phyloP scores from a whole-genome alignment of 1,284 basidiomycete genomes.

The Coriolopsis trogii region DNA sequence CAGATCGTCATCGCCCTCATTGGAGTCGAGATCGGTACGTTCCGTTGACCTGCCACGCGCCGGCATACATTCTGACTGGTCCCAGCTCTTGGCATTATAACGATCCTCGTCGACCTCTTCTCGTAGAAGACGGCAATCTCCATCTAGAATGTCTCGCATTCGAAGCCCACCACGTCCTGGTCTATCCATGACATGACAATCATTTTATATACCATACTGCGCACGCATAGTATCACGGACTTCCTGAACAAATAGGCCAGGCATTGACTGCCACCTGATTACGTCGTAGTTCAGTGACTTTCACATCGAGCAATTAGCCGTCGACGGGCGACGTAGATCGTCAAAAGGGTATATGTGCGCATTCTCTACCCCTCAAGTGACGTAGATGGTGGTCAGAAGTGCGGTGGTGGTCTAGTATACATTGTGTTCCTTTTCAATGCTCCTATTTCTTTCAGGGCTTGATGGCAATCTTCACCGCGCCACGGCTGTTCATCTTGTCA shows the following conservation, averaged over 20 bases:
- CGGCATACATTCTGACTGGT: slow-evolving; percentile 1
- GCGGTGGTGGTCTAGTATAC: too few relatives aligned
- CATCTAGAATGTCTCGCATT: background rate
- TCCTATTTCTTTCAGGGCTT: slow-evolving; percentile 37
- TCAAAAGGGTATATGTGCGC: slow-evolving; percentile 17
- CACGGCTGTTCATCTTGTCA: slow-evolving; percentile 58
- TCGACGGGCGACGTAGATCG: too few relatives aligned
- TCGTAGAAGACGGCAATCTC: slow-evolving; percentile 28
- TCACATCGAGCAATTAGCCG: too few relatives aligned
- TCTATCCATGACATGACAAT: background rate
- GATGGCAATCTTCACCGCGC: slow-evolving; percentile 44
- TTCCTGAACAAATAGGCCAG: too few relatives aligned
- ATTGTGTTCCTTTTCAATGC: too few relatives aligned
- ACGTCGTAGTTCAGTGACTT: too few relatives aligned
- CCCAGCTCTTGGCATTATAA: slow-evolving; percentile 68
- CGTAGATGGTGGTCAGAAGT: too few relatives aligned
- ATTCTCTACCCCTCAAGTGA: too few relatives aligned
- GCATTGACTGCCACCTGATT: too few relatives aligned
- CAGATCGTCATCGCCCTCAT: slow-evolving; percentile 95
- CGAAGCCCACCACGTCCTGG: background rate
- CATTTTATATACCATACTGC: too few relatives aligned
- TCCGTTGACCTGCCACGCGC: background rate
- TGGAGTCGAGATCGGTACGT: slow-evolving; percentile 81
- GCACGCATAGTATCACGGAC: slow-evolving; percentile 1
- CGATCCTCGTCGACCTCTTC: slow-evolving; percentile 71